These are phyloP conservation scores for Cladosporium phlei DNA, from an alignment of 2,329 filamentous ascomycete species.

Conservation along the genomic window DNA sequence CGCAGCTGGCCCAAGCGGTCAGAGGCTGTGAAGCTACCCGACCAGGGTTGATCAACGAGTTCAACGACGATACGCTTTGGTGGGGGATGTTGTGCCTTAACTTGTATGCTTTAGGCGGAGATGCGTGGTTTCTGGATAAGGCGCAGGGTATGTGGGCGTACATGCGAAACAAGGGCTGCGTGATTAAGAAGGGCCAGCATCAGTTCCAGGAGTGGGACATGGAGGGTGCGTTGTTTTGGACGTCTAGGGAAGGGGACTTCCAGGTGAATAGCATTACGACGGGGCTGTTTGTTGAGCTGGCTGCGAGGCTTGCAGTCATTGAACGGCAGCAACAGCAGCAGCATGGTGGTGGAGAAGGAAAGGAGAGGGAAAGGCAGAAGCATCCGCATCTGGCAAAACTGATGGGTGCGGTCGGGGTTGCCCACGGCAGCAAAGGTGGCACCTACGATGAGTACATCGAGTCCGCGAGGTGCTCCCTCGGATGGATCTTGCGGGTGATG, in stretches of 20 bases:
- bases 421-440: not conserved
- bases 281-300: conserved; percentile 24
- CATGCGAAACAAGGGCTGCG: conserved; percentile 14
- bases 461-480: conserved; percentile 21
- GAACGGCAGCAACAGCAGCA: conserved; percentile 10
- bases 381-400: conserved; percentile 15
- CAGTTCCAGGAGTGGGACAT: conserved; percentile 22
- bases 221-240: conserved; percentile 25
- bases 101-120: conserved; percentile 20
- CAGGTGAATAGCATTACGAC: conserved; percentile 23
- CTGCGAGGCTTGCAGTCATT: conserved; percentile 21
- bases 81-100: conserved; percentile 24
- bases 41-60: conserved; percentile 25
- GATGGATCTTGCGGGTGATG: conserved; percentile 26
- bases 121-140: conserved; percentile 22
- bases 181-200: conserved; percentile 18
- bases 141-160: conserved; percentile 23
- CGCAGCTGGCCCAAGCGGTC: conserved; percentile 15
- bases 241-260: conserved; percentile 17
- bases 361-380: not conserved
- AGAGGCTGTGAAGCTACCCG: conserved; percentile 19
- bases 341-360: not conserved
- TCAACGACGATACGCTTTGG: conserved; percentile 28
- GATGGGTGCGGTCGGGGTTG: not conserved
- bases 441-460: conserved; percentile 18